Conservation (phyloP, 139 green algal genomes). For the Chlamydomonas sp. region DNA sequence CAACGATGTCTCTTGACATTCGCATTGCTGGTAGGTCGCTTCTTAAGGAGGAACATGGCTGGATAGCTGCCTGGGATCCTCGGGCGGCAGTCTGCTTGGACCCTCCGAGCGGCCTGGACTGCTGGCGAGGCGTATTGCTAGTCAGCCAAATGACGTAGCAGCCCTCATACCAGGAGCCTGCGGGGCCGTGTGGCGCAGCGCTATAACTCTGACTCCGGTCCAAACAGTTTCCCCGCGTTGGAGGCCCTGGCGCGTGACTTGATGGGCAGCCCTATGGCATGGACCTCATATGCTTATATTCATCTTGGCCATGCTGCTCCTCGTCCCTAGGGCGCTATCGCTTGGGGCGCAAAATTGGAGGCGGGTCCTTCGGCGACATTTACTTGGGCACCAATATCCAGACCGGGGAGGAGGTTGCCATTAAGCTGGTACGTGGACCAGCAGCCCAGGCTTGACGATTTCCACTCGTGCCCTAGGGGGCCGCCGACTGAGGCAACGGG, state of each 20-base stretch:
- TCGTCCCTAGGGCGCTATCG: conserved; percentile 41
- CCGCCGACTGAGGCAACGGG: conserved; percentile 18
- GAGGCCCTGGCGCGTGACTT: too few species aligned
- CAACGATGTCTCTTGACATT: conserved; percentile 71
- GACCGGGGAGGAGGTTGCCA: conserved; percentile 98
- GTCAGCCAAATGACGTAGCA: too few species aligned
- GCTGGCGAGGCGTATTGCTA: too few species aligned
- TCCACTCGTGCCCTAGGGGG: not conserved
- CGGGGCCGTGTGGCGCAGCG: too few species aligned
- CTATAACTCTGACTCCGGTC: too few species aligned
- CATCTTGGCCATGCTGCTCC: not conserved
- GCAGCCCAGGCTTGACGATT: not conserved
- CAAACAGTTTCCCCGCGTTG: too few species aligned
- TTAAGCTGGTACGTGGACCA: conserved; percentile 94
- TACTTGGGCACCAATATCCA: conserved; percentile 95
- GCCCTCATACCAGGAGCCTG: too few species aligned
- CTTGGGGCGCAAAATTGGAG: conserved; percentile 59
- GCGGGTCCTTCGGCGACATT: conserved; percentile 53
- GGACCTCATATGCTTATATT: not conserved
- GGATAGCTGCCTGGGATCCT: not conserved
- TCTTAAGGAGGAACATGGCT: conserved; percentile 54
- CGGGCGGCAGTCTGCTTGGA: not conserved
- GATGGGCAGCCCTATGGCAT: not conserved
- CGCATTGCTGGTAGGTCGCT: conserved; percentile 81
- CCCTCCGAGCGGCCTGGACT: too few species aligned